A percentile compares a stretch with the other conserved stretches of the same genome.
phyloP scores from a whole-genome alignment of 164 flowering plant species.

The Macadamia integrifolia region DNA sequence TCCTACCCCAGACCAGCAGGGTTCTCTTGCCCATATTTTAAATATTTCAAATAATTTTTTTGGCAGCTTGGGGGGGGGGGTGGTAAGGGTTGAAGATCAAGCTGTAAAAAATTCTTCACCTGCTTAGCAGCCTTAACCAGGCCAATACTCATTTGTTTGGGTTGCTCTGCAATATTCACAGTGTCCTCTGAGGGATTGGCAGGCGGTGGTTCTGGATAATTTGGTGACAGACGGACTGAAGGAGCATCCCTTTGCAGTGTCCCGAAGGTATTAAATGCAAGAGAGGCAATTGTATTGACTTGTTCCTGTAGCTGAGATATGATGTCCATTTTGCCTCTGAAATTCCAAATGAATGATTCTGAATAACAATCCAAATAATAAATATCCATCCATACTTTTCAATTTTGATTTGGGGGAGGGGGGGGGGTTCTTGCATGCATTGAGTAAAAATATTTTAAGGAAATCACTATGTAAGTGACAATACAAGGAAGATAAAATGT shows the following conservation, averaged over 20 bases:
- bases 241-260: constrained; percentile 92
- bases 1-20: no score
- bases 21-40: no score
- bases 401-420: no score
- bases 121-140: constrained; percentile 91
- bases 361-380: neutral
- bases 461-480: no score
- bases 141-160: constrained; percentile 71
- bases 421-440: no score
- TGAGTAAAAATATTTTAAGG: no score
- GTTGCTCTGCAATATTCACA: constrained; percentile 45
- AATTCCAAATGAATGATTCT: neutral
- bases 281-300: constrained; percentile 53
- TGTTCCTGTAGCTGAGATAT: constrained; percentile 87
- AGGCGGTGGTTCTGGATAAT: constrained; percentile 86
- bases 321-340: constrained; percentile 54
- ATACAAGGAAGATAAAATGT: no score
- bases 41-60: no score
- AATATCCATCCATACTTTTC: neutral
- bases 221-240: constrained; percentile 67
- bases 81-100: no score
- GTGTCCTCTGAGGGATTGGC: constrained; percentile 39
- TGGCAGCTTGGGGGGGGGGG: no score
- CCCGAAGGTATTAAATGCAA: constrained; percentile 75
- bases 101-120: constrained; percentile 24